Evolutionary conservation across 768 basidiomycete genomes (phyloP), one percentile per base, ranked within the genome.

Genomic region (Sporobolomyces pararoseus): DNA sequence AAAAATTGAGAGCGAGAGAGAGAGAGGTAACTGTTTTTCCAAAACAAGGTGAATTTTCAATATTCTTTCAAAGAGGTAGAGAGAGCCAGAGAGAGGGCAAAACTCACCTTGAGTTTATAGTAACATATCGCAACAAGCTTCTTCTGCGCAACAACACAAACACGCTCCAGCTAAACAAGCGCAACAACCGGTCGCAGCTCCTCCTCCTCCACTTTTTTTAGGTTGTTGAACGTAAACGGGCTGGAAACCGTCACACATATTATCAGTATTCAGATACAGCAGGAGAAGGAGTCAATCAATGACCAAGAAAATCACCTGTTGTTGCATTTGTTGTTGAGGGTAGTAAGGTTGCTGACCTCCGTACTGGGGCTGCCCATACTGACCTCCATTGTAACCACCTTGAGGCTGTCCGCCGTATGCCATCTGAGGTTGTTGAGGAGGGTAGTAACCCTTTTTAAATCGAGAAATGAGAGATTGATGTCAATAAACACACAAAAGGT

Each of bases 201-300:
- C 70, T 19, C 27, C 61, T 25, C 70, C 68, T 29, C 32, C 25
- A 19, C 34, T 7, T 47, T 66, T 66, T 54, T 71, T 53, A 32
- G 65, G 65, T 39, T 57, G 65, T 55, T 67, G 65, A 7, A 71
- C 70, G 35, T 71, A 71, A 4, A 71, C 70, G 31, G 65, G 69
- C 59, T 58, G 59, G n/a, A n/a, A n/a, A n/a, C n/a, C n/a, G n/a
- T n/a, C n/a, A n/a, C n/a, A n/a, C n/a, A n/a, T n/a, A n/a, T n/a
- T n/a, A n/a, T n/a, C n/a, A n/a, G n/a, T n/a, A n/a, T n/a, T n/a
- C n/a, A n/a, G n/a, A n/a, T n/a, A n/a, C n/a, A n/a, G n/a, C n/a
- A n/a, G n/a, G n/a, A n/a, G n/a, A n/a, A n/a, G n/a, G n/a, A n/a
- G n/a, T n/a, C n/a, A n/a, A n/a, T n/a, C n/a, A n/a, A n/a, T n/a